Percentiles rank a stretch among this genome's conserved stretches.
These are phyloP conservation scores for Viridothelium virens DNA, from an alignment of 495 filamentous ascomycete genomes.

Conservation along the genomic window DNA sequence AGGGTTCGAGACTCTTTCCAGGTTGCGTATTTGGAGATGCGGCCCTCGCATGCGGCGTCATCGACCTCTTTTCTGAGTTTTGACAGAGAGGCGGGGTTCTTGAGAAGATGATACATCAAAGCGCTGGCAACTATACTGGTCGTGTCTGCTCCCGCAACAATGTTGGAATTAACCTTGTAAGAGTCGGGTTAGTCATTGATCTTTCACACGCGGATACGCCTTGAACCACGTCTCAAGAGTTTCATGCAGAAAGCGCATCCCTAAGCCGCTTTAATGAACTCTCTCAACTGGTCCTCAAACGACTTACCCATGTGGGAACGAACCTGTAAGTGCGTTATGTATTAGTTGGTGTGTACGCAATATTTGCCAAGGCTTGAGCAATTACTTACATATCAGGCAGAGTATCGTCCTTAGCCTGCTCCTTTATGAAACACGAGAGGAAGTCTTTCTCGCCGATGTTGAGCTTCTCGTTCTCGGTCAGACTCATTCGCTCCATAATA, in stretches of 20 bases:
- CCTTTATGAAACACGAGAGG: not conserved
- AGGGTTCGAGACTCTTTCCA: slow-evolving; percentile 35
- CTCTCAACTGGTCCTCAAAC: not conserved
- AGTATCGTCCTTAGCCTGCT: not conserved
- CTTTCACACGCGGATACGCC: not conserved
- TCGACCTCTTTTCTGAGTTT: slow-evolving; percentile 20
- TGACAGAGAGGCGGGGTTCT: slow-evolving; percentile 14
- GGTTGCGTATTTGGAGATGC: not conserved
- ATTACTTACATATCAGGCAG: not conserved
- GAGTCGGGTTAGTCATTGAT: not conserved
- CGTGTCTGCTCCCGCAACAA: slow-evolving; percentile 26
- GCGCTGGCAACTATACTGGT: slow-evolving; percentile 15
- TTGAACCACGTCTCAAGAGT: not conserved
- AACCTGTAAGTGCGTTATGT: not conserved
- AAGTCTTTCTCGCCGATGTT: not conserved
- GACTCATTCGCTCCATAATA: not conserved
- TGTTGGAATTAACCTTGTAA: not conserved
- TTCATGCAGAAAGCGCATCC: not conserved
- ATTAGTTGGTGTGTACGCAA: not conserved
- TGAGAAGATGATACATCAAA: slow-evolving; percentile 25
- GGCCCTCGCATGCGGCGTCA: slow-evolving; percentile 10
- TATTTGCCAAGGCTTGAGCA: not conserved
- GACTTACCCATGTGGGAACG: not conserved
- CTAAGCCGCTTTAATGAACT: not conserved
- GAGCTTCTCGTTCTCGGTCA: not conserved